These are phyloP conservation scores for Catharanthus roseus DNA, from an alignment of 257 asterid genomes.

Conservation along the genomic window DNA sequence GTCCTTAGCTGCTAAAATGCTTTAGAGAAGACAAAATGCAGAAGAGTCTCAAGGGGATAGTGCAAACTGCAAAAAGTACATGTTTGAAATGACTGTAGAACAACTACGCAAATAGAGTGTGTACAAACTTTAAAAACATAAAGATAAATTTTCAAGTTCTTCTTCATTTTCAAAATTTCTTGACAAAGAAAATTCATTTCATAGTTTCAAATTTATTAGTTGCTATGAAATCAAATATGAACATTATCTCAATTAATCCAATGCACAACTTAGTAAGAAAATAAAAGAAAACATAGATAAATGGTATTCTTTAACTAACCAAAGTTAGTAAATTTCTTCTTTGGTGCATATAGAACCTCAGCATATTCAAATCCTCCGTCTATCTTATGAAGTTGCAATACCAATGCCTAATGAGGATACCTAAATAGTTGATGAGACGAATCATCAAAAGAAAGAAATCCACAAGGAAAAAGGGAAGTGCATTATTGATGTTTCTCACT, in stretches of 20 bases:
- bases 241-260: neutral
- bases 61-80: neutral
- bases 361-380: constrained; percentile 86
- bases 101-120: neutral
- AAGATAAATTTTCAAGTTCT: neutral
- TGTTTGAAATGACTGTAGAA: neutral
- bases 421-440: constrained; percentile 31
- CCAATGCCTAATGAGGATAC: constrained; percentile 95
- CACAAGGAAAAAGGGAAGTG: neutral
- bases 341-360: constrained; percentile 86
- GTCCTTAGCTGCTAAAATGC: neutral
- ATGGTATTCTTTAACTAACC: constrained; percentile 39
- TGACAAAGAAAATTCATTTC: neutral
- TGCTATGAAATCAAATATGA: neutral
- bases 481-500: no score
- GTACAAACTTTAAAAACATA: neutral
- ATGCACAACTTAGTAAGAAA: neutral
- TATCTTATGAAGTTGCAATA: constrained; percentile 85
- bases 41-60: neutral
- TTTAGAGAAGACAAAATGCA: neutral
- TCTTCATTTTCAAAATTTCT: neutral
- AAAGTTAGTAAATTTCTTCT: constrained; percentile 61
- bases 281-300: neutral
- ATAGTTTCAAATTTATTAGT: neutral
- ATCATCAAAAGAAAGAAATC: neutral